Base-by-base conservation (phyloP, 1,139 yeast genomes). In the Yamadazyma oceani region DNA sequence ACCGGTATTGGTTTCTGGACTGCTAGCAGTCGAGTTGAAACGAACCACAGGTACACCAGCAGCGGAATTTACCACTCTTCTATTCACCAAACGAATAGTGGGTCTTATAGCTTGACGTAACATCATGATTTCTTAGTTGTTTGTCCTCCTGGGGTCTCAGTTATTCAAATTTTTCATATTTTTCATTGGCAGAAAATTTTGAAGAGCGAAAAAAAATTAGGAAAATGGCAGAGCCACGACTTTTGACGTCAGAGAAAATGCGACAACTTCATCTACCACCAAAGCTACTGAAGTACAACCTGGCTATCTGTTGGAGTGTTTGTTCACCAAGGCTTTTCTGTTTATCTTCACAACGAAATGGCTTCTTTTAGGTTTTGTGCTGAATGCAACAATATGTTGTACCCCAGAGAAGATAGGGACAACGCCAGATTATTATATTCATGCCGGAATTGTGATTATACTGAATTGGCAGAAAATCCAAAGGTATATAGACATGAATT, bases 301-400 rank as follows among this genome's bases (percentile, higher is more conserved):
- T 21, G 23, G 11, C 14, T 19, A 17, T 29, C 8, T n/a, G 24
- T 31, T 29, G 33, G n/a, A 16, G 28, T n/a, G n/a, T n/a, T n/a
- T n/a, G n/a, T n/a, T n/a, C n/a, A n/a, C n/a, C n/a, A n/a, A n/a
- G n/a, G n/a, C n/a, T n/a, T n/a, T n/a, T n/a, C n/a, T n/a, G n/a
- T n/a, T n/a, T n/a, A n/a, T n/a, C n/a, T n/a, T n/a, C n/a, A n/a
- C n/a, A n/a, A n/a, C n/a, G 45, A 5, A 41, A 87, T 85, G 96
- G 87, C 94, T 41, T 86, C 96, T 32, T 89, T 89, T 64, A 78
- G 95, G 59, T 89, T 89, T 68, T 89, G 97, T 62, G 84, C 92
- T 49, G 95, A 87, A 58, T 89, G 94, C 77, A 94, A 94, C 74
- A 94, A 94, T 60, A 90, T 92, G 98, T 78, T 92, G 66, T 94